These are phyloP conservation scores for Microbotryum saponariae DNA, from an alignment of 1,284 basidiomycete species.

Conservation along the genomic window DNA sequence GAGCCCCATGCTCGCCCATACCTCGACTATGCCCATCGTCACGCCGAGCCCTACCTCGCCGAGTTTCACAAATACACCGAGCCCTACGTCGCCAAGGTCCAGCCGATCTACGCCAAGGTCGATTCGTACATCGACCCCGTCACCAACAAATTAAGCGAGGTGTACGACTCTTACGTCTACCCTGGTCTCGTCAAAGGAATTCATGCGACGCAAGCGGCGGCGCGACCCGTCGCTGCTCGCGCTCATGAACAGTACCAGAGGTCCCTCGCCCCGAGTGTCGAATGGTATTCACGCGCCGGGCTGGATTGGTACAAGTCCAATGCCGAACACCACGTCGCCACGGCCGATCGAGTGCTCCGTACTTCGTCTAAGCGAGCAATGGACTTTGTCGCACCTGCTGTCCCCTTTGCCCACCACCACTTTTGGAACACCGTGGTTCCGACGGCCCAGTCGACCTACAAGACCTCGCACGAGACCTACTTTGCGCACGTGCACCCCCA, in stretches of 20 bases:
- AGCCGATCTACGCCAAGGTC: constrained; percentile 21
- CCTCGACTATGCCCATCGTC: constrained; percentile 9
- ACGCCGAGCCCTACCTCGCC: constrained; percentile 22
- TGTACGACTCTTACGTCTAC: constrained; percentile 15
- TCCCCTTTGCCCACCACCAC: constrained; percentile 27
- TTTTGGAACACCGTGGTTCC: constrained; percentile 19
- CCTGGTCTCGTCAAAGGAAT: constrained; percentile 20
- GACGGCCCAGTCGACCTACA: constrained; percentile 13
- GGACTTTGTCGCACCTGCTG: constrained; percentile 13
- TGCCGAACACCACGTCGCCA: constrained; percentile 22
- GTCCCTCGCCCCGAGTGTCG: constrained; percentile 25
- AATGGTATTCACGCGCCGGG: constrained; percentile 24
- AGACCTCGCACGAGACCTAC: constrained; percentile 24
- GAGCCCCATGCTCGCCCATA: constrained; percentile 23
- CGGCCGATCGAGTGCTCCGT: not conserved
- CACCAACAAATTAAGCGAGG: constrained; percentile 3
- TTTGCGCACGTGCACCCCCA: constrained; percentile 29
- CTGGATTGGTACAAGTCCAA: constrained; percentile 22
- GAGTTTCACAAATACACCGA: not conserved
- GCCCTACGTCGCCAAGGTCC: constrained; percentile 15
- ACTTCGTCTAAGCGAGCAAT: not conserved
- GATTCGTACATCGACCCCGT: constrained; percentile 15
- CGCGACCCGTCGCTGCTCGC: constrained; percentile 12
- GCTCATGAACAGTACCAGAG: constrained; percentile 19
- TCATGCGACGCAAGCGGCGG: constrained; percentile 10